Evolutionary conservation across 106 monocot genomes (phyloP), one percentile per base, ranked within the genome.

Genomic region (Cymbidium sinense): DNA sequence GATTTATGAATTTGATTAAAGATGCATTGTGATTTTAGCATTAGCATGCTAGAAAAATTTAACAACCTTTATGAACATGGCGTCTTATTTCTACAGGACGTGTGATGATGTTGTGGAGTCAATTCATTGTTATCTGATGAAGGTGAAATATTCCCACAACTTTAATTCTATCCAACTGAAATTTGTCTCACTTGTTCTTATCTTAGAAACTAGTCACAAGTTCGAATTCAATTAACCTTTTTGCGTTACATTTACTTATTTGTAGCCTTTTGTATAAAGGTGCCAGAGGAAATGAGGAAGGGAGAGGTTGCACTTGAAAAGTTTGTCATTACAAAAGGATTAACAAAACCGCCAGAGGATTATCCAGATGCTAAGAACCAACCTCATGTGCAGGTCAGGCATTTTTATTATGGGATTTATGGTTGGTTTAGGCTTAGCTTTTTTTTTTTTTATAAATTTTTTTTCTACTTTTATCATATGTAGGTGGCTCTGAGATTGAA

Each of bases 341-440:
- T 98, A 78, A 98, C 94, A 43, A 98, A 94, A 83, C 74, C 90
- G 35, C 98, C 98, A 62, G 86, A 94, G 75, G 94, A 98, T n/a
- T 98, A 98, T 85, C 94, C 92, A 44, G 98, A 98, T 87, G 91
- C 85, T 12, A 98, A 83, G 84, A 98, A 88, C 75, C 98, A 98
- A 76, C 94, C 98, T 79, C 98, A 98, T 83, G 98, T 98, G 61
- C 98, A 92, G 92, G 98, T 90, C 39, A 75, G 29, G 44, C 7
- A 52, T 77, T 20, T 84, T 41, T 58, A 5, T n/a, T 74, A 17
- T 72, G 65, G 18, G 30, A 50, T 39, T 39, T 72, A 50, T 29
- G 12, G 1, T 67, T 67, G 7, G 31, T 33, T 67, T 31, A 36
- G 13, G 5, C n/a, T 27, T 55, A 1, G 6, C 0, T 33, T 31